Conservation (phyloP, 495 filamentous ascomycete genomes). For the Margaritispora aquatica region DNA sequence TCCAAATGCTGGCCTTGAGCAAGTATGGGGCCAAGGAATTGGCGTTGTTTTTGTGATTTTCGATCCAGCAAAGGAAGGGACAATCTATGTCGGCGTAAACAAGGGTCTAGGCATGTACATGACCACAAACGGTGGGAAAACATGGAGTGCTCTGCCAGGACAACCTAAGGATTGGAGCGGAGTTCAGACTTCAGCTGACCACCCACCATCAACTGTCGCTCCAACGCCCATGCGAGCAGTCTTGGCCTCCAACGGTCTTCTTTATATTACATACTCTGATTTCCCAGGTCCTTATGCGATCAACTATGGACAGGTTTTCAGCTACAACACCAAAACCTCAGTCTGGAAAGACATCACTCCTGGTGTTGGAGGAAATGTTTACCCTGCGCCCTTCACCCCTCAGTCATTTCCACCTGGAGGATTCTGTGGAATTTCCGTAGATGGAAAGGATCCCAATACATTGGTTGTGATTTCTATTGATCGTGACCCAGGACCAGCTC, state of each 20-base stretch:
- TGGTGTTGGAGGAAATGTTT: neutral
- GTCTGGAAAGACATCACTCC: constrained; percentile 4
- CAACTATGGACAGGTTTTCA: neutral
- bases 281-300: constrained; percentile 2
- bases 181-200: neutral
- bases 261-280: constrained; percentile 4
- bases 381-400: neutral
- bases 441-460: constrained; percentile 5
- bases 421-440: constrained; percentile 4
- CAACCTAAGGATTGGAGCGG: neutral
- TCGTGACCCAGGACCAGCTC: constrained; percentile 9
- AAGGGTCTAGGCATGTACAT: neutral
- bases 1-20: neutral
- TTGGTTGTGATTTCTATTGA: constrained; percentile 3
- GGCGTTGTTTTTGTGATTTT: constrained; percentile 7
- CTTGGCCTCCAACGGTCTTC: constrained; percentile 1
- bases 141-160: constrained; percentile 1
- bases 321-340: constrained; percentile 4
- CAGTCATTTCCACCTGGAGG: constrained; percentile 4
- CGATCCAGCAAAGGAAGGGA: constrained; percentile 2
- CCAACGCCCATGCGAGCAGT: constrained; percentile 2
- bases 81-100: constrained; percentile 6
- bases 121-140: neutral
- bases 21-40: neutral
- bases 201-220: neutral